Evolutionary conservation across 2,329 filamentous ascomycete genomes (phyloP).

Genomic region (Aspergillus quadrilineatus): DNA sequence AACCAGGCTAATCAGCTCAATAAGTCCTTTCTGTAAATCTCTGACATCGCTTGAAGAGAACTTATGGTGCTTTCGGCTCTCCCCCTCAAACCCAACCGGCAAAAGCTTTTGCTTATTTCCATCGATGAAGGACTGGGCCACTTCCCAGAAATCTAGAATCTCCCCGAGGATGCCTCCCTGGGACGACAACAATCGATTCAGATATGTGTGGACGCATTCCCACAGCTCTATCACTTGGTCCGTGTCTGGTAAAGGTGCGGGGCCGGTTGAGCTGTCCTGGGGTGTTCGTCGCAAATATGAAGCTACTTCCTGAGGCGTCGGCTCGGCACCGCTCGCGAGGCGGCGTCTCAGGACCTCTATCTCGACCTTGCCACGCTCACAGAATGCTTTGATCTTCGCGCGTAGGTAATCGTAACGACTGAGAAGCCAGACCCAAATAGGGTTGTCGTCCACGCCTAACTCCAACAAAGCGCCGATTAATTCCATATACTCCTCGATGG

Average conservation of each 20-base stretch:
- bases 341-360: slow-evolving; percentile 86
- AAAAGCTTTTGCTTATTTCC: slow-evolving; percentile 78
- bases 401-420: slow-evolving; percentile 89
- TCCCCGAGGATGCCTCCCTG: slow-evolving; percentile 81
- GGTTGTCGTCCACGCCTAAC: slow-evolving; percentile 90
- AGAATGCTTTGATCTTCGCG: slow-evolving; percentile 73
- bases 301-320: slow-evolving; percentile 66
- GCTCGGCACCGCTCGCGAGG: slow-evolving; percentile 71
- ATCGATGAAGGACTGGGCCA: slow-evolving; percentile 82
- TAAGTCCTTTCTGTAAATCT: slow-evolving; percentile 72
- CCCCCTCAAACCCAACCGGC: slow-evolving; percentile 76
- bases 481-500: slow-evolving; percentile 84
- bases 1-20: slow-evolving; percentile 81
- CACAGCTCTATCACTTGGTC: slow-evolving; percentile 83
- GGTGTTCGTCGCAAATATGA: slow-evolving; percentile 73
- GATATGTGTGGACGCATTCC: slow-evolving; percentile 78
- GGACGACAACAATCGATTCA: slow-evolving; percentile 70
- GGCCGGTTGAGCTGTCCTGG: slow-evolving; percentile 64
- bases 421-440: slow-evolving; percentile 92
- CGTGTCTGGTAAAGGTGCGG: slow-evolving; percentile 68
- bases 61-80: slow-evolving; percentile 77
- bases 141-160: slow-evolving; percentile 91
- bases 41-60: slow-evolving; percentile 68
- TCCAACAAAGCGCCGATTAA: slow-evolving; percentile 87
- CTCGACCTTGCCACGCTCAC: slow-evolving; percentile 85